These are phyloP conservation scores for Parathielavia hyrcaniae DNA, from an alignment of 495 filamentous ascomycete species.

Conservation along the genomic window DNA sequence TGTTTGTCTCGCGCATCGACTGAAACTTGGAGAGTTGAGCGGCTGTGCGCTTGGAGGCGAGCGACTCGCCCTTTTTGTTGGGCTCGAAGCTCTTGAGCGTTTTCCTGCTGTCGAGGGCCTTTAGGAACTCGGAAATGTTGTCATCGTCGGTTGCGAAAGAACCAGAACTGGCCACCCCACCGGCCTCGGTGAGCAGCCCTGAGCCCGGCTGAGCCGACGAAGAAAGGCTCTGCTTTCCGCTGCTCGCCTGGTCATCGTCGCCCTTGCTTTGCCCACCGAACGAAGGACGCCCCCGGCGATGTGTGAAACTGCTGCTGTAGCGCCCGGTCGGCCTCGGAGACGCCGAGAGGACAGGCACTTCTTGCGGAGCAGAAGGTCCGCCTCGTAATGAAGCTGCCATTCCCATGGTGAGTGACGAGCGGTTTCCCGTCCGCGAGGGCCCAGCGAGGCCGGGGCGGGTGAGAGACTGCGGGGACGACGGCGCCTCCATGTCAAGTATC, in stretches of 20 bases:
- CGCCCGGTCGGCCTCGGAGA: conserved; percentile 76
- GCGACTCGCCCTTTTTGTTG: conserved; percentile 50
- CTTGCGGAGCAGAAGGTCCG: conserved; percentile 59
- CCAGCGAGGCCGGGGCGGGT: conserved; percentile 45
- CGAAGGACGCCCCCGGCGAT: conserved; percentile 69
- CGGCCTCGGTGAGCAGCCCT: conserved; percentile 66
- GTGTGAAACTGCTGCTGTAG: conserved; percentile 61
- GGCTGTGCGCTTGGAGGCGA: conserved; percentile 55
- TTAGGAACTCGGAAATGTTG: conserved; percentile 87
- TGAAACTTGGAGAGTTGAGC: conserved; percentile 72
- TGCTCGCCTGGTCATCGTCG: conserved; percentile 81
- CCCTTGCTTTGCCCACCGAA: conserved; percentile 62
- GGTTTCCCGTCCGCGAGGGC: conserved; percentile 58
- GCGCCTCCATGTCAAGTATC: conserved; percentile 35
- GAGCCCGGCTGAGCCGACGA: conserved; percentile 87
- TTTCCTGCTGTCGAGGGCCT: conserved; percentile 73
- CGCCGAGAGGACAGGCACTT: conserved; percentile 22
- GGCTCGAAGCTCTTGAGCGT: conserved; percentile 65
- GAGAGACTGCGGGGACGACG: conserved; percentile 57
- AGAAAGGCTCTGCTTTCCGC: conserved; percentile 76
- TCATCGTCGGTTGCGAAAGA: conserved; percentile 83
- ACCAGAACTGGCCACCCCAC: conserved; percentile 65
- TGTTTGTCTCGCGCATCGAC: conserved; percentile 78
- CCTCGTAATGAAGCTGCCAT: conserved; percentile 59
- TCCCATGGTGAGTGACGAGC: conserved; percentile 57